Conservation (phyloP, 495 filamentous ascomycete species). For the Aspergillus funiculosus region DNA sequence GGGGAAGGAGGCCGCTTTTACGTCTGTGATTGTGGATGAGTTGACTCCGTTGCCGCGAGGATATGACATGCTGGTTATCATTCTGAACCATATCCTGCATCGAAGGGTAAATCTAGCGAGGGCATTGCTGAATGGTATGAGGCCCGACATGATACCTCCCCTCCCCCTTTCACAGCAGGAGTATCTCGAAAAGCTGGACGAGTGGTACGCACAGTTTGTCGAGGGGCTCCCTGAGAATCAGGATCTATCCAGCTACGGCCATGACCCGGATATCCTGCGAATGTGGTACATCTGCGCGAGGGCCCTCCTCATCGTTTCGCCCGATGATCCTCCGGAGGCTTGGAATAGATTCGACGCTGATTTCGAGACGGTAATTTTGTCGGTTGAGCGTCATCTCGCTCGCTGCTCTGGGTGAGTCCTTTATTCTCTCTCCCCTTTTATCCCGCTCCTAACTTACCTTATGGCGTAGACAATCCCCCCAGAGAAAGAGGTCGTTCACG, state of each 20-base stretch:
- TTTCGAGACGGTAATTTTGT: background rate
- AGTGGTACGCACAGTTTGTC: background rate
- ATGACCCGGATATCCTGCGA: background rate
- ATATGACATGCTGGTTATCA: background rate
- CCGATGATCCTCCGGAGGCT: background rate
- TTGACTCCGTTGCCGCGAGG: background rate
- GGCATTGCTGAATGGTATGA: background rate
- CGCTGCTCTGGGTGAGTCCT: background rate
- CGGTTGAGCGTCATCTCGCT: background rate
- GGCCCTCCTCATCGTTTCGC: background rate
- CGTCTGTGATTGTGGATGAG: background rate
- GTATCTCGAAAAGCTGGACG: too few relatives aligned
- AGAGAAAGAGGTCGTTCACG: constrained; percentile 5
- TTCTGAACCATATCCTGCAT: constrained; percentile 1
- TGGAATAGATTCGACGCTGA: background rate
- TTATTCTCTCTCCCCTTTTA: too few relatives aligned
- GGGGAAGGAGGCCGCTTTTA: too few relatives aligned
- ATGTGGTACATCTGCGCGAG: background rate
- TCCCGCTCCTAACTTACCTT: background rate
- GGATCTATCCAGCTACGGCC: background rate
- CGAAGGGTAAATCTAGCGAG: background rate
- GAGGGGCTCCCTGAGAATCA: background rate
- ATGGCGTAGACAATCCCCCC: background rate
- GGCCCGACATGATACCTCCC: background rate
- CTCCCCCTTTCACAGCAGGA: too few relatives aligned